Conservation (phyloP, 129 eudicot genomes). For the Flaveria bidentis region DNA sequence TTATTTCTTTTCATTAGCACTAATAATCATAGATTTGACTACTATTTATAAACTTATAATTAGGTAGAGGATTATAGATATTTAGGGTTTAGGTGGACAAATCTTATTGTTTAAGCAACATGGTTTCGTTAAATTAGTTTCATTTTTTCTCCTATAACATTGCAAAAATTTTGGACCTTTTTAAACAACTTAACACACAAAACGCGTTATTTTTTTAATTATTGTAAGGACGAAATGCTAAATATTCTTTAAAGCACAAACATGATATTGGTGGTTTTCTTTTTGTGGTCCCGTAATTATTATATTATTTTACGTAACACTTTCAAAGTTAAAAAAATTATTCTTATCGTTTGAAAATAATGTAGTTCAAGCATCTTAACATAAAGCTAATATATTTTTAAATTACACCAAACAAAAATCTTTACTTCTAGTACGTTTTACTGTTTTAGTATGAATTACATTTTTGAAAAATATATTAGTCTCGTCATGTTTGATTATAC, state of each 20-base stretch:
- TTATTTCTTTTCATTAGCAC: too few species aligned
- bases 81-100: too few species aligned
- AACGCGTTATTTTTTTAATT: not conserved
- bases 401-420: not conserved
- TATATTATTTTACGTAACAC: not conserved
- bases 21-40: too few species aligned
- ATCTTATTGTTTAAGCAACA: too few species aligned
- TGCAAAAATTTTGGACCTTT: too few species aligned
- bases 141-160: too few species aligned
- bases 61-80: too few species aligned
- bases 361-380: not conserved
- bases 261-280: constrained; percentile 6
- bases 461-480: not conserved
- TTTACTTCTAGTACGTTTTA: too few species aligned
- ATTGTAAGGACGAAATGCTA: not conserved
- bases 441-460: too few species aligned
- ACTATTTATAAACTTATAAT: too few species aligned
- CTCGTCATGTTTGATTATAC: not conserved
- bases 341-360: not conserved
- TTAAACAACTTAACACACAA: not conserved
- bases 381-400: not conserved
- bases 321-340: not conserved
- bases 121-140: too few species aligned
- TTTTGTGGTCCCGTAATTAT: not conserved
- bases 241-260: not conserved